phyloP scores from a whole-genome alignment of 306 rosid species.

The Dryas alaskensis region DNA sequence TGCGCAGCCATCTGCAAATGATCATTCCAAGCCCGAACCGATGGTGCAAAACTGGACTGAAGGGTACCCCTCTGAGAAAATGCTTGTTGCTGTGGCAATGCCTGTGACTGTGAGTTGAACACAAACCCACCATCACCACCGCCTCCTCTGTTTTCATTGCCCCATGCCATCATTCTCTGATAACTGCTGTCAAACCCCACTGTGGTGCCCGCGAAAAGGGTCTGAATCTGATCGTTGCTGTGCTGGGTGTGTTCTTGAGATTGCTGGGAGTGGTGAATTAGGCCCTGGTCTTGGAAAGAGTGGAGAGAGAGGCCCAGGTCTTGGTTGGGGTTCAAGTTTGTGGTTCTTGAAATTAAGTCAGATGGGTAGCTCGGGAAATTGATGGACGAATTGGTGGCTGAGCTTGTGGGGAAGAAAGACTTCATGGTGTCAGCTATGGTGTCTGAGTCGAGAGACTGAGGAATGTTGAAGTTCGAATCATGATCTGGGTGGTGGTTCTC shows the following conservation, averaged over 20 bases:
- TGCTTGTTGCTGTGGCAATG: constrained; percentile 8
- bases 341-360: constrained; percentile 44
- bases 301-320: constrained; percentile 82
- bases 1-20: constrained; percentile 35
- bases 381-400: constrained; percentile 44
- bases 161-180: constrained; percentile 55
- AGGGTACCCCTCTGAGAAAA: constrained; percentile 61
- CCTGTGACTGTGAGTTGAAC: constrained; percentile 30
- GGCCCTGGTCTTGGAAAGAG: constrained; percentile 46
- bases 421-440: constrained; percentile 46
- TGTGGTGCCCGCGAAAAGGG: constrained; percentile 29
- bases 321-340: constrained; percentile 36
- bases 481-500: constrained; percentile 31
- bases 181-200: constrained; percentile 48
- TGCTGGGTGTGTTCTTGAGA: constrained; percentile 33
- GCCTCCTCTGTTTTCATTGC: constrained; percentile 27
- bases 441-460: constrained; percentile 35
- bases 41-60: constrained; percentile 61
- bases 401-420: constrained; percentile 58
- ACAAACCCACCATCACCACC: constrained; percentile 35
- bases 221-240: constrained; percentile 35
- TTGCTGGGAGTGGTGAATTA: constrained; percentile 25
- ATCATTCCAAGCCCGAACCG: constrained; percentile 53
- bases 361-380: constrained; percentile 56
- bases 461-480: constrained; percentile 39